Evolutionary conservation across 75 land plant genomes (phyloP).

Genomic region (Selaginella moellendorffii): DNA sequence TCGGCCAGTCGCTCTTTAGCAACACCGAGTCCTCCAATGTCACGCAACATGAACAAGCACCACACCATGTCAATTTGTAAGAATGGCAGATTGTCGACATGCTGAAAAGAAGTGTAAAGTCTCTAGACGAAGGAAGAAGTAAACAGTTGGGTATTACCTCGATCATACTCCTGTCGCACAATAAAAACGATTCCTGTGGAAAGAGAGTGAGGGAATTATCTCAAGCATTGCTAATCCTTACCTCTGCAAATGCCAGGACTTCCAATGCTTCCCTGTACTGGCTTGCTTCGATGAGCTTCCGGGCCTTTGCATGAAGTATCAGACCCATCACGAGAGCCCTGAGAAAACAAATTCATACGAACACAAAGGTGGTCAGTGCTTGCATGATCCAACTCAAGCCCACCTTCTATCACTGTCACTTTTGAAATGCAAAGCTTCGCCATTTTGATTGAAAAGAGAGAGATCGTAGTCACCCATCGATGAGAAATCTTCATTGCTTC

Average conservation of each 20-base stretch:
- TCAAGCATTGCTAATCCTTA: slow-evolving; percentile 5
- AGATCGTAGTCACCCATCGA: slow-evolving; percentile 58
- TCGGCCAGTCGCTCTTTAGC: slow-evolving; percentile 57
- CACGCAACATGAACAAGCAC: slow-evolving; percentile 86
- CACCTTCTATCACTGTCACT: slow-evolving; percentile 60
- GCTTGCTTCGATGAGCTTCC: slow-evolving; percentile 30
- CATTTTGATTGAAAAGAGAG: slow-evolving; percentile 73
- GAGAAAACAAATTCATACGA: slow-evolving; percentile 4
- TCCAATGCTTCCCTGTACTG: slow-evolving; percentile 72
- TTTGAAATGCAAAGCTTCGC: slow-evolving; percentile 40
- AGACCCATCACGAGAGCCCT: slow-evolving; percentile 90
- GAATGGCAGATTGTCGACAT: slow-evolving; percentile 73
- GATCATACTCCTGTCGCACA: slow-evolving; percentile 60
- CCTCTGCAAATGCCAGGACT: slow-evolving; percentile 86
- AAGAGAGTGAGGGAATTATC: background rate
- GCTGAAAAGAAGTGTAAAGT: slow-evolving; percentile 15
- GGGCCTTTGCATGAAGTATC: slow-evolving; percentile 83
- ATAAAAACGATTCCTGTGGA: slow-evolving; percentile 68
- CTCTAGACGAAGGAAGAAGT: too few species aligned
- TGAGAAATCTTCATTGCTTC: slow-evolving; percentile 43
- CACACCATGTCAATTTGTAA: slow-evolving; percentile 92
- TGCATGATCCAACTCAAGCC: background rate
- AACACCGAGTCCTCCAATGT: slow-evolving; percentile 59
- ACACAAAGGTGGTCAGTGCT: too few species aligned
- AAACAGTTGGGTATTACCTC: too few species aligned